Evolutionary conservation across 306 rosid species (phyloP).

Genomic region (Vigna reflexopilosa): DNA sequence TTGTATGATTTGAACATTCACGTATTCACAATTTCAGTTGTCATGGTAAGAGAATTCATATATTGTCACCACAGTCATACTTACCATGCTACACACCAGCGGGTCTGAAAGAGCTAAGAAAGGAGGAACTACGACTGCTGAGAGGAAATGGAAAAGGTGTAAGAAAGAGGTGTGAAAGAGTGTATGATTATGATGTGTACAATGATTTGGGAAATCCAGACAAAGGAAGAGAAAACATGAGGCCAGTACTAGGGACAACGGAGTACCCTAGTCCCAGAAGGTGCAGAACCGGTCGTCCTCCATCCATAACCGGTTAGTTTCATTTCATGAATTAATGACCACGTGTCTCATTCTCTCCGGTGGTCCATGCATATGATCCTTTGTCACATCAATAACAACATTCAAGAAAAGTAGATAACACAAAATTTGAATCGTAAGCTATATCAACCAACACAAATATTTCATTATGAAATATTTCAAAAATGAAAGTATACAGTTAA

Average conservation of each 20-base stretch:
- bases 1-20: too few relatives aligned
- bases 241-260: constrained; percentile 48
- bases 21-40: too few relatives aligned
- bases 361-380: neutral
- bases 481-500: neutral
- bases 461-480: neutral
- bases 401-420: neutral
- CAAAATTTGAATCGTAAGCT: neutral
- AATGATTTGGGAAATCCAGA: constrained; percentile 24
- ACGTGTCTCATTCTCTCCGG: neutral
- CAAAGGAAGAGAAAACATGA: neutral
- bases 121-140: constrained; percentile 43
- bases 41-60: too few relatives aligned
- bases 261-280: constrained; percentile 47
- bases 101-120: constrained; percentile 47
- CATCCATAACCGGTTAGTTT: constrained; percentile 17
- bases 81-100: constrained; percentile 51
- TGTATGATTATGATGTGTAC: constrained; percentile 42
- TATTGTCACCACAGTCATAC: constrained; percentile 31
- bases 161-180: constrained; percentile 38
- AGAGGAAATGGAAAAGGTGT: constrained; percentile 52
- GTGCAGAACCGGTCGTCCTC: constrained; percentile 54
- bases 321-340: neutral
- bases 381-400: neutral
- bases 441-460: neutral